Conservation (phyloP, 2,329 filamentous ascomycete genomes). For the Sporothrix protearum region DNA sequence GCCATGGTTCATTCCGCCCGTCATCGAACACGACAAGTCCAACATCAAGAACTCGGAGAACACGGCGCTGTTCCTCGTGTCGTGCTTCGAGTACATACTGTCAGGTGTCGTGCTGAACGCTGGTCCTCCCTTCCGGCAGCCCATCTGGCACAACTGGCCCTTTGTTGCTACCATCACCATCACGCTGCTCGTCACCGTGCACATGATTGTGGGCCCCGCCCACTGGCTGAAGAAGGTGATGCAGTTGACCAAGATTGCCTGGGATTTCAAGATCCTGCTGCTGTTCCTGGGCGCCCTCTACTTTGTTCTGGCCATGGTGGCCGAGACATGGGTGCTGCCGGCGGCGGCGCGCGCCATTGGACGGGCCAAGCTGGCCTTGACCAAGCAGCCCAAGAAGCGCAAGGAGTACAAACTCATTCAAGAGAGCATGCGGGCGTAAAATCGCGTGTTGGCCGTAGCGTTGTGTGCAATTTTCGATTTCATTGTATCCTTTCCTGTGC, state of each 20-base stretch:
- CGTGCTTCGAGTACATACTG: constrained; percentile 92
- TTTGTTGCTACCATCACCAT: constrained; percentile 74
- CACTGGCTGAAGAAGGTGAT: constrained; percentile 68
- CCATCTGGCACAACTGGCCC: constrained; percentile 75
- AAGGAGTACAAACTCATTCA: constrained; percentile 84
- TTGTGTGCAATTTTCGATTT: background rate
- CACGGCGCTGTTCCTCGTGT: constrained; percentile 81
- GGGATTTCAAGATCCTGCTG: constrained; percentile 69
- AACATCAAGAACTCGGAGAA: constrained; percentile 93
- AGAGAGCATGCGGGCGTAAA: constrained; percentile 57
- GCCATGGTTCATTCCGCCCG: constrained; percentile 81
- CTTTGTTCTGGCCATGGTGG: constrained; percentile 64
- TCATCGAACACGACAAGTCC: constrained; percentile 70
- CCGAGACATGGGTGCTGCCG: constrained; percentile 69
- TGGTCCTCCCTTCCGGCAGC: constrained; percentile 84
- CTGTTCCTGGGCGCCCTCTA: constrained; percentile 66
- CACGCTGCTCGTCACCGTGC: constrained; percentile 64
- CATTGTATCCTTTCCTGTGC: background rate
- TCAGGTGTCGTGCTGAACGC: constrained; percentile 85
- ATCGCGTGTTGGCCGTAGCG: background rate
- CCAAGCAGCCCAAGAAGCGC: constrained; percentile 65
- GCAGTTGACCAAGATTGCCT: constrained; percentile 77
- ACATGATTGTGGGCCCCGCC: constrained; percentile 77
- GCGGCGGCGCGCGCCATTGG: constrained; percentile 66
- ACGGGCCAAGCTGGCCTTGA: constrained; percentile 53